A percentile compares a stretch with the other conserved stretches of the same genome.
Evolutionary conservation across 106 monocot genomes (phyloP).

Genomic region (Dendrobium huoshanense): DNA sequence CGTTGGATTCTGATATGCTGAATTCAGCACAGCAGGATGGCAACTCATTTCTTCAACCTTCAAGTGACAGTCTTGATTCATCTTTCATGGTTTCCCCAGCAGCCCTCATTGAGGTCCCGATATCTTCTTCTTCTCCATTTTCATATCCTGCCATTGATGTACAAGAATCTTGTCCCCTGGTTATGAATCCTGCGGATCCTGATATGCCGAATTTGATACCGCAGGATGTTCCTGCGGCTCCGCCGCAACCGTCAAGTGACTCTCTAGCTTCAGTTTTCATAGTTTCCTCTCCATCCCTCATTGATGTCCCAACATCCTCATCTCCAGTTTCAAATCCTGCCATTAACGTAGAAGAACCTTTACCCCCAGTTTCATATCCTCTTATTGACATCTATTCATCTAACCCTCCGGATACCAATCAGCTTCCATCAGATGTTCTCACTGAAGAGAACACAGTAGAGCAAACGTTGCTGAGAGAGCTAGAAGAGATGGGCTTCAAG

Average conservation of each 20-base stretch:
- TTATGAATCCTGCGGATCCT: not conserved
- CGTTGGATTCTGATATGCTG: not conserved
- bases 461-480: constrained; percentile 53
- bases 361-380: constrained; percentile 20
- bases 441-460: constrained; percentile 25
- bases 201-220: not conserved
- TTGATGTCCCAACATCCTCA: not conserved
- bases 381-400: constrained; percentile 15
- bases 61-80: not conserved
- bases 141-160: not conserved
- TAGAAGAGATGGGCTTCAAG: constrained; percentile 83
- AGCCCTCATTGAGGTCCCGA: not conserved
- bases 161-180: not conserved
- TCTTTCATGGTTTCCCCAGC: not conserved
- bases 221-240: not conserved
- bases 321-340: not conserved
- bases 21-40: not conserved
- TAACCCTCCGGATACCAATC: not conserved
- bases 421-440: not conserved
- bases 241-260: not conserved
- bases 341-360: not conserved
- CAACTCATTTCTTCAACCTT: not conserved
- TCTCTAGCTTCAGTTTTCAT: not conserved
- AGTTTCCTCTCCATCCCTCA: not conserved
- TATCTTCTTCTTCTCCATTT: not conserved